Conservation (phyloP, 768 basidiomycete species). For the Cubamyces sp. region DNA sequence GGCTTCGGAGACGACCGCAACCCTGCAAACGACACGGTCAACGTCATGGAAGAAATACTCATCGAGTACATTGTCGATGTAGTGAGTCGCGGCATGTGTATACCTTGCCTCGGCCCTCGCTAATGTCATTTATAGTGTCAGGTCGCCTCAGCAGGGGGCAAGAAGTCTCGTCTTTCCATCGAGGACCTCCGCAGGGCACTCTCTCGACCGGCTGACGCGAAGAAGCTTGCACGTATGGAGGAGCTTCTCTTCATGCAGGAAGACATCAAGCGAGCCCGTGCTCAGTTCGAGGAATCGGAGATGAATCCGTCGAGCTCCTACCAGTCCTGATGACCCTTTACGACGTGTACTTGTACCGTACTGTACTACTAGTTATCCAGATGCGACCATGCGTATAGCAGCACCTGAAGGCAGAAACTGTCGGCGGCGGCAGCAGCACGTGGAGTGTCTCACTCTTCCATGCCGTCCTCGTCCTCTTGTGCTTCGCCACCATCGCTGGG, state of each 20-base stretch:
- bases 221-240: conserved; percentile 91
- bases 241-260: conserved; percentile 93
- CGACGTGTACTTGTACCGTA: conserved; percentile 13
- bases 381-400: not conserved
- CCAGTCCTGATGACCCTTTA: conserved; percentile 25
- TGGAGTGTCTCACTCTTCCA: conserved; percentile 58
- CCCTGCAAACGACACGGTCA: conserved; percentile 85
- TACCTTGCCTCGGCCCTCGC: not conserved
- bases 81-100: conserved; percentile 52
- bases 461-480: conserved; percentile 51
- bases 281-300: conserved; percentile 69
- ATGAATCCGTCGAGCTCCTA: conserved; percentile 51
- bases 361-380: not conserved
- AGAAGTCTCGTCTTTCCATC: conserved; percentile 76
- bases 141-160: conserved; percentile 68
- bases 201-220: conserved; percentile 85
- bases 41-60: conserved; percentile 92
- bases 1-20: conserved; percentile 93
- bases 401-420: too few relatives aligned
- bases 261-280: conserved; percentile 87
- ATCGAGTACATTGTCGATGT: conserved; percentile 90
- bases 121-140: conserved; percentile 55
- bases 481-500: conserved; percentile 34
- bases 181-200: conserved; percentile 84
- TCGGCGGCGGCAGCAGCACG: not conserved